Base-by-base conservation (phyloP, 805 yeast genomes). In the Kodamaea restingae region DNA sequence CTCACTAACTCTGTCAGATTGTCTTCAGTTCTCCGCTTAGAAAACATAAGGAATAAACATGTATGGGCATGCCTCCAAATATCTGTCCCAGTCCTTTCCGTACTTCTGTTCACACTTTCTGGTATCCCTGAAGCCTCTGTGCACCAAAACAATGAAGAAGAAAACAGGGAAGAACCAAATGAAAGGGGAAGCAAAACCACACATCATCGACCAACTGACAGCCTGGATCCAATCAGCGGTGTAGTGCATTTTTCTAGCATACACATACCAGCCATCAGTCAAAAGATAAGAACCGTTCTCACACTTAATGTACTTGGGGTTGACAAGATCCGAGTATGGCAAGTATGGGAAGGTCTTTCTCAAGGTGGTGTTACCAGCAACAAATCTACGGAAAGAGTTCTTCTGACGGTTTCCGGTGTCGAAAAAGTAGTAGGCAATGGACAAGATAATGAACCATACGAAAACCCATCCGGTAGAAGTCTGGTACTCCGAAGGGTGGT, bases 161-260 rank as follows among this genome's bases (percentile, higher is more conserved):
- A 93, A 93, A 15, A 71, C 68, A 3, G 98, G 97, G 80, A 84
- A 91, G 66, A 93, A 93, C 91, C 95, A 93, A 32, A 97, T 96
- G 71, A 91, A 79, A 36, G 90, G 85, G 2, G 96, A 85, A 22
- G 71, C 72, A 61, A 82, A 80, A 1, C 98, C 98, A 63, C 96
- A 88, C 45, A 81, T 75, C 45, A 93, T 72, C 4, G 91, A 95
- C 98, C 98, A 93, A 33, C 93, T 75, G 51, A 86, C 69, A 36
- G 95, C 76, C 70, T 88, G 96, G 35, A 76, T 69, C 75, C 81
- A 88, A 62, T 93, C 98, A 15, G 95, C 96, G 26, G 97, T 88
- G 73, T 93, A 93, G 66, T 90, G 95, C 47, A 82, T 80, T 67
- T 93, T 93, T 69, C 98, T 82, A 11, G 97, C 98, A 53, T 82